Base-by-base conservation (phyloP, 352 stramenopile genomes). In the Blastocystis hominis region DNA sequence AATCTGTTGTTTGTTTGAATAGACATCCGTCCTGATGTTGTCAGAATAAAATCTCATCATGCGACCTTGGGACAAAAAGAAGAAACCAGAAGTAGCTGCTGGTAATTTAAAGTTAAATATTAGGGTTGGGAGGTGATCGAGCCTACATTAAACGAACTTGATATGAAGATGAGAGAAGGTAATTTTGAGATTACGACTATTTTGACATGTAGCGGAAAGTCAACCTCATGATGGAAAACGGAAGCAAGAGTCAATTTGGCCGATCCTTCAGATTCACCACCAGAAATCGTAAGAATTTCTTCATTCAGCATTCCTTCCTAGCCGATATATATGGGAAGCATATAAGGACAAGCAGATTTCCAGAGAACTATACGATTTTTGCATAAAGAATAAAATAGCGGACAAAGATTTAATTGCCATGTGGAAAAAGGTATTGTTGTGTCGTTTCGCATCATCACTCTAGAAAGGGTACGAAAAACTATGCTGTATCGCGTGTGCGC, bases 191-290 rank as follows among this genome's bases (percentile, higher is more conserved):
- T 55, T 54, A 3, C 4, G 3, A 20, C 20, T 42, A 38, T n/a
- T 54, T 6, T 54, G 4, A 59, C 6, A 40, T 13, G 40, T 76
- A 76, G 72, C 72, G 2, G 54, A 84, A 34, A 75, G 59, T 30
- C 46, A 61, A n/a, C 59, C 72, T 2, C 24, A 61, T 0, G 59
- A 66, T 20, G 72, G 72, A 75, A 84, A 84, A 30, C 42, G 72
- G 24, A 84, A 47, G 34, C 3, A 30, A 20, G 72, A 84, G 54
- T 61, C 59, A 36, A 70, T 84, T 68, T 84, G 72, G 72, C 72
- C 72, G 30, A 84, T 84, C n/a, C 54, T 56, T 84, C 72, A 70
- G n/a, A 84, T 84, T 84, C 72, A 84, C 20, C 72, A 84, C 38
- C 72, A 84, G 3, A 61, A n/a, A 72, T 84, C 72, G 66, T 76